phyloP scores from a whole-genome alignment of 805 yeast species.

The Nakazawaea anatomiae region DNA sequence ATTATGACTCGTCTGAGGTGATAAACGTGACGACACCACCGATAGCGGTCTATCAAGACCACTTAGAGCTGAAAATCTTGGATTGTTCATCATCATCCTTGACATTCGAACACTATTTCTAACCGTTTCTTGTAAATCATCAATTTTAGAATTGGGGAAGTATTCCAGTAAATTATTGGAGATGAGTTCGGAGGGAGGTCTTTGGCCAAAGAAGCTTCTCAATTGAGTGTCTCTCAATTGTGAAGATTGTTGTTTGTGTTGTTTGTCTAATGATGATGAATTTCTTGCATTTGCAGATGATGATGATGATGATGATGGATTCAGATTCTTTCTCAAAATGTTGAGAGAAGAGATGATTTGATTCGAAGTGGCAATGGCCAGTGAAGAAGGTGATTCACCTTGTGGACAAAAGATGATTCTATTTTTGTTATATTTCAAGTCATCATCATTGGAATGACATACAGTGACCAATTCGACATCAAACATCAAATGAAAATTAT shows the following conservation, averaged over 20 bases:
- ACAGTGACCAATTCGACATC: slow-evolving; percentile 80
- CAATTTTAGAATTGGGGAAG: slow-evolving; percentile 77
- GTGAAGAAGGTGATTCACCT: slow-evolving; percentile 56
- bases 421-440: slow-evolving; percentile 52
- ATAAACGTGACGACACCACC: slow-evolving; percentile 20
- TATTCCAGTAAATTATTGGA: slow-evolving; percentile 85
- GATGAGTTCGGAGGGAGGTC: slow-evolving; percentile 91
- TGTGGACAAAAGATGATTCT: slow-evolving; percentile 63
- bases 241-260: slow-evolving; percentile 12
- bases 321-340: not conserved
- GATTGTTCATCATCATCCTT: slow-evolving; percentile 40
- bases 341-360: slow-evolving; percentile 28
- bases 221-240: slow-evolving; percentile 14
- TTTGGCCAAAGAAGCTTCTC: slow-evolving; percentile 67
- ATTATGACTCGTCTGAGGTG: slow-evolving; percentile 17
- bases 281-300: not conserved
- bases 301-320: not conserved
- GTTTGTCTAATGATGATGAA: slow-evolving; percentile 3
- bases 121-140: slow-evolving; percentile 71
- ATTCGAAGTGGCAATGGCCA: slow-evolving; percentile 52
- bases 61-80: slow-evolving; percentile 12
- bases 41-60: slow-evolving; percentile 17
- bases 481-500: slow-evolving; percentile 43
- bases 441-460: slow-evolving; percentile 61
- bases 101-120: slow-evolving; percentile 81